Evolutionary conservation across 805 yeast species (phyloP), one percentile per base, ranked within the genome.

Genomic region (Starmerella geochares): DNA sequence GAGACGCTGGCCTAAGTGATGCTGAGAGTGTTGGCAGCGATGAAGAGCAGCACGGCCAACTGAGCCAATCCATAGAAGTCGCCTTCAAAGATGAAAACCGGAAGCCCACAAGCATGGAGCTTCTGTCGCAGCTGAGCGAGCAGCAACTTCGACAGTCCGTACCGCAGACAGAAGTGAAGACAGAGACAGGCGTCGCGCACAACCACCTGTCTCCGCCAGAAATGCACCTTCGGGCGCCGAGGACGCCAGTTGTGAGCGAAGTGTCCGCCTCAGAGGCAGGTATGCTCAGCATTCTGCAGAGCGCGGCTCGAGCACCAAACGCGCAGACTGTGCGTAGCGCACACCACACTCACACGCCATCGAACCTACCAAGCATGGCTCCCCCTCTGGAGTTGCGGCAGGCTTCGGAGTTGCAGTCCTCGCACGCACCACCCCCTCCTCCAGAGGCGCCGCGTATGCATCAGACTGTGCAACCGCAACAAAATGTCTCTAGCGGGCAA

Each of bases 121-220:
- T 24, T 17, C 23, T 27, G 37, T 16, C 31, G 24, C 47, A 42
- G 29, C 49, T 40, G 37, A 52, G 33, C 32, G 46, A 24, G 42
- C 54, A 46, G 36, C 50, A 36, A 43, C 49, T 31, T 14, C 49
- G 31, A 16, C 42, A 32, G 32, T 40, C 44, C 16, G 45, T 39
- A 14, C n/a, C 4, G 17, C 57, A 48, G 25, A 46, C 46, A 3
- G 47, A 47, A 13, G 46, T 27, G 7, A 51, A 49, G 42, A 32
- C 23, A n/a, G 54, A 39, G 40, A n/a, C 49, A 31, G 8, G 11
- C 11, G 28, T 17, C 3, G 4, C 37, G 13, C 37, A 19, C 21
- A 17, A 5, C 3, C 21, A 33, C 21, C 21, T 16, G 10, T 33
- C 37, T 5, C 27, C 27, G 4, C 27, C 4, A n/a, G 16, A 23